Evolutionary conservation across 1,284 basidiomycete species (phyloP).

Genomic region (Ustilago nuda): DNA sequence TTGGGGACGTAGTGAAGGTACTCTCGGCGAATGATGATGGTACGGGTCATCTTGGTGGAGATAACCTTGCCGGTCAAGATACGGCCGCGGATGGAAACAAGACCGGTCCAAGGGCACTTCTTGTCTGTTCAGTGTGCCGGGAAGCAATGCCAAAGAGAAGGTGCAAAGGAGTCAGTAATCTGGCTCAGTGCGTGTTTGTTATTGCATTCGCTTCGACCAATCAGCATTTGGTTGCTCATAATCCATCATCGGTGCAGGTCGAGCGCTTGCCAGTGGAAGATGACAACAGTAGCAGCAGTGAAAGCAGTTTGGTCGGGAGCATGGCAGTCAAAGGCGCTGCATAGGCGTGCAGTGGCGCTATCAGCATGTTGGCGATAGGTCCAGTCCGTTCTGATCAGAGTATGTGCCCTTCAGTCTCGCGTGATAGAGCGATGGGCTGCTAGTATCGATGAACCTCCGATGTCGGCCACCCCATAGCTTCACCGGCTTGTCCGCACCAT

Average conservation of each 20-base stretch:
- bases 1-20: slow-evolving; percentile 97
- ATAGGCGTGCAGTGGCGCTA: background rate
- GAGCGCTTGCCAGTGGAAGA: background rate
- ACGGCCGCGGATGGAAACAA: slow-evolving; percentile 91
- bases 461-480: too few relatives aligned
- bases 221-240: background rate
- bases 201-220: background rate
- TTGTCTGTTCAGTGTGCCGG: slow-evolving; percentile 78
- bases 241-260: background rate
- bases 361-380: background rate
- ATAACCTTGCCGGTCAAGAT: slow-evolving; percentile 97
- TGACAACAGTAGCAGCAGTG: background rate
- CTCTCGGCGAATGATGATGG: slow-evolving; percentile 96
- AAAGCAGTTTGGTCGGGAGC: background rate
- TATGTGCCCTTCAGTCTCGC: too few relatives aligned
- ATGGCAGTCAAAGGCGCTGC: background rate
- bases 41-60: slow-evolving; percentile 99
- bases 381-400: background rate
- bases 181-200: too few relatives aligned
- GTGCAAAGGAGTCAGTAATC: slow-evolving; percentile 19
- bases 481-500: too few relatives aligned
- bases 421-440: too few relatives aligned
- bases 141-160: slow-evolving; percentile 9
- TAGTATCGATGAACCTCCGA: too few relatives aligned
- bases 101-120: slow-evolving; percentile 93